Conservation (phyloP, 2,329 filamentous ascomycete species). For the Chalaropsis ovoidea region DNA sequence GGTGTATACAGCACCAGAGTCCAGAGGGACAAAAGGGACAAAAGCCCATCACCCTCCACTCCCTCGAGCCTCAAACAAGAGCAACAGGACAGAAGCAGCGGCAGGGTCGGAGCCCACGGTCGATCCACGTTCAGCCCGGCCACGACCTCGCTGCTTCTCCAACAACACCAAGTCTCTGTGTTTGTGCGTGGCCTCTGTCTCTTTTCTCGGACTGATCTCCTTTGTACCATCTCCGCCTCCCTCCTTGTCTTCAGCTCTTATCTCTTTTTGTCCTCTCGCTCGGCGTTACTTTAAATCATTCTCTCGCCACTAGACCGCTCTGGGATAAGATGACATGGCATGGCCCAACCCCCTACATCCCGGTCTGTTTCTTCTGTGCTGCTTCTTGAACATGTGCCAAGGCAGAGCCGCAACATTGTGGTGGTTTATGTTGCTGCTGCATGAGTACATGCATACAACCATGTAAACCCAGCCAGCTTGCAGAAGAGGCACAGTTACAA, state of each 20-base stretch:
- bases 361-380: not conserved
- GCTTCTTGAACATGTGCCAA: constrained; percentile 7
- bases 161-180: not conserved
- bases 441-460: not conserved
- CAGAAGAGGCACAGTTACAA: not conserved
- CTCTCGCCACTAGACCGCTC: not conserved
- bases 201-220: not conserved
- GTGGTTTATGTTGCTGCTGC: not conserved
- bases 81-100: not conserved
- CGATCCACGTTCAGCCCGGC: not conserved
- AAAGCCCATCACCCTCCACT: not conserved
- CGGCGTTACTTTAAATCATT: constrained; percentile 12
- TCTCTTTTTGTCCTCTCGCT: not conserved
- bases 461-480: not conserved
- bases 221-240: not conserved
- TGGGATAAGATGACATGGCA: not conserved
- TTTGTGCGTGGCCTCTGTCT: not conserved
- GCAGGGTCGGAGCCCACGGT: not conserved
- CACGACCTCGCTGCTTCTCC: not conserved
- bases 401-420: constrained; percentile 10
- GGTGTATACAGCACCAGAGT: not conserved
- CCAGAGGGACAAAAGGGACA: not conserved
- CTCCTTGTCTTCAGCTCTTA: not conserved
- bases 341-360: constrained; percentile 1
- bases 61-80: not conserved